Evolutionary conservation across 139 green algal species (phyloP).

Genomic region (Tetradesmus obliquus): DNA sequence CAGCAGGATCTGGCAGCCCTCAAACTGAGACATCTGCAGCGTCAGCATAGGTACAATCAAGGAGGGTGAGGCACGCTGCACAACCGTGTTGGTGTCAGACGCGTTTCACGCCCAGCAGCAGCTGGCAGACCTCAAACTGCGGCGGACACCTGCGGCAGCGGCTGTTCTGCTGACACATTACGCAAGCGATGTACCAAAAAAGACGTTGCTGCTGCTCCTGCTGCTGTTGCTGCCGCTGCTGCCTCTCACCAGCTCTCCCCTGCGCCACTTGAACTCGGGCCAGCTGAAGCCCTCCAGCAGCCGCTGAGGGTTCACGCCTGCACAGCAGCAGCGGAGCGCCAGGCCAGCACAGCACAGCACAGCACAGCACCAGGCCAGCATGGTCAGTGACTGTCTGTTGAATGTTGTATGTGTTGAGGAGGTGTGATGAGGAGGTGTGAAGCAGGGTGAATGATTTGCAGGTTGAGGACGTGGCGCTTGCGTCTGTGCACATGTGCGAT

Average conservation of each 20-base stretch:
- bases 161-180: too few species aligned
- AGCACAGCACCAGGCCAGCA: not conserved
- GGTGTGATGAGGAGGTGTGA: too few species aligned
- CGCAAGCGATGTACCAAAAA: not conserved
- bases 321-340: not conserved
- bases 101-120: too few species aligned
- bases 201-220: not conserved
- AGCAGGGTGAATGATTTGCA: too few species aligned
- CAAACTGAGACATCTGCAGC: conserved; percentile 42
- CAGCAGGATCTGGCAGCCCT: conserved; percentile 67
- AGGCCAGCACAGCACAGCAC: too few species aligned
- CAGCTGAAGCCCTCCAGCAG: conserved; percentile 86
- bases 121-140: not conserved
- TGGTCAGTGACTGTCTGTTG: not conserved
- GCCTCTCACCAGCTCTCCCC: conserved; percentile 87
- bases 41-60: not conserved
- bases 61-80: too few species aligned
- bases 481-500: too few species aligned
- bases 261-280: conserved; percentile 92
- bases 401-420: too few species aligned
- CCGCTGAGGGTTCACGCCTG: conserved; percentile 88
- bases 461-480: too few species aligned
- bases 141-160: too few species aligned
- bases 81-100: not conserved
- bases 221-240: not conserved